phyloP scores from a whole-genome alignment of 371 early-diverging fungal genomes.

The Rhizopus arrhizus region DNA sequence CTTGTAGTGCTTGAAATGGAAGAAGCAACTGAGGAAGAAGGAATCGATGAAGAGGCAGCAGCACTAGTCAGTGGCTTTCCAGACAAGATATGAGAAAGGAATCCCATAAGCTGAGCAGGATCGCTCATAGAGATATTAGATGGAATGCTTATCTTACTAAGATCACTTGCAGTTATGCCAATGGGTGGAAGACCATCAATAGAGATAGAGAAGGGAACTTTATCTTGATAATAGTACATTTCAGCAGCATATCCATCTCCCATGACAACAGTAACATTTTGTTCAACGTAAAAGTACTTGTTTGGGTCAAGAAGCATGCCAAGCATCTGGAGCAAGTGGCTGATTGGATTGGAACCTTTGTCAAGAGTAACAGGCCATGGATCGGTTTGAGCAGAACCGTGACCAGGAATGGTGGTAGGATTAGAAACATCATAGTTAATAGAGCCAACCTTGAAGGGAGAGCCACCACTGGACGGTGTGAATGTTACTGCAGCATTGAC shows the following conservation, averaged over 20 bases:
- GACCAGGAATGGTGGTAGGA: slow-evolving; percentile 24
- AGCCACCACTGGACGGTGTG: not conserved
- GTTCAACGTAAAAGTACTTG: slow-evolving; percentile 20
- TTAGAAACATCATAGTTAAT: slow-evolving; percentile 23
- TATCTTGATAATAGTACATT: slow-evolving; percentile 36
- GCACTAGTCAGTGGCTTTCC: not conserved
- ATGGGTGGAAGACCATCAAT: slow-evolving; percentile 10
- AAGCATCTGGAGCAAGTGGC: slow-evolving; percentile 1
- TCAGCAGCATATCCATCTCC: slow-evolving; percentile 29
- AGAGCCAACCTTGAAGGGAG: slow-evolving; percentile 17
- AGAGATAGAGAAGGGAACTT: slow-evolving; percentile 24
- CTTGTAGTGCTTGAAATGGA: slow-evolving; percentile 7
- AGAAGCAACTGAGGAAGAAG: slow-evolving; percentile 3
- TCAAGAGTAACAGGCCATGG: slow-evolving; percentile 16
- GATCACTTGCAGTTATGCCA: slow-evolving; percentile 11
- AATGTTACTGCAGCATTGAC: slow-evolving; percentile 31
- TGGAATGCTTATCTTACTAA: slow-evolving; percentile 8
- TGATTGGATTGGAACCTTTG: slow-evolving; percentile 1
- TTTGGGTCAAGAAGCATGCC: slow-evolving; percentile 9
- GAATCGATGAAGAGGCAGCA: slow-evolving; percentile 1
- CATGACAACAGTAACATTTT: slow-evolving; percentile 29
- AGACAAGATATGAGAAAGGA: slow-evolving; percentile 9
- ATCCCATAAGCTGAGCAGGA: slow-evolving; percentile 1
- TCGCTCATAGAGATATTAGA: not conserved
- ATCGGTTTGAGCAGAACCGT: slow-evolving; percentile 3